Evolutionary conservation across 768 basidiomycete species (phyloP), one percentile per base, ranked within the genome.

Genomic region (Terana coerulea): DNA sequence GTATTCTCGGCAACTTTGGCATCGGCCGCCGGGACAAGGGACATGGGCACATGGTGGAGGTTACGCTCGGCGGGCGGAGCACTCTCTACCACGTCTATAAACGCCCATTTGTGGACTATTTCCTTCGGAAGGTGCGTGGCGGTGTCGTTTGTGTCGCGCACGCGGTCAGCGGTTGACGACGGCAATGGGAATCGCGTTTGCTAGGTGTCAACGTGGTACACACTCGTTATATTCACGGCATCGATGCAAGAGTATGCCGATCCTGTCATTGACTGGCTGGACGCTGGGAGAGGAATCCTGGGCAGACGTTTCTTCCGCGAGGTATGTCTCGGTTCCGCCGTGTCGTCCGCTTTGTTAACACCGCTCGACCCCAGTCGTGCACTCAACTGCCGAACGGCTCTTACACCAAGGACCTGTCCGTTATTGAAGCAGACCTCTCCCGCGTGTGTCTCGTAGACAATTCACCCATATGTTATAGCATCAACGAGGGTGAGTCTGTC

Each of bases 241-340:
- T 98, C 95, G 8, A 92, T 99, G 91, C 89, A 94, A 64, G 97
- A 99, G 70, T 99, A 99, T 67, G 97, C 97, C 55, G 97, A 99
- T 73, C 97, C 97, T 0, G 95, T 99, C 25, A 99, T 99, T 59
- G 97, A 99, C 70, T 99, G 97, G 97, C 73, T 99, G 48, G 97
- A 99, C 65, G 92, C 87, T 49, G 92, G 94, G 3, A 81, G 92
- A 39, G 95, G 94, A 15, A 90, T 98, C 52, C 80, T 99, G 30
- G 81, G 77, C 2, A 87, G 89, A 55, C 83, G 94, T 30, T 75
- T 97, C 56, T 99, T 98, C 71, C 83, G 97, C 55, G 93, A 97
- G 75, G 90, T 89, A 48, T 52, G 89, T 78, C n/a, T n/a, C n/a
- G n/a, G n/a, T 60, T 9, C 44, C 17, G 37, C 37, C 34, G 25